Evolutionary conservation across 805 yeast species (phyloP).

Genomic region (Torulaspora delbrueckii): DNA sequence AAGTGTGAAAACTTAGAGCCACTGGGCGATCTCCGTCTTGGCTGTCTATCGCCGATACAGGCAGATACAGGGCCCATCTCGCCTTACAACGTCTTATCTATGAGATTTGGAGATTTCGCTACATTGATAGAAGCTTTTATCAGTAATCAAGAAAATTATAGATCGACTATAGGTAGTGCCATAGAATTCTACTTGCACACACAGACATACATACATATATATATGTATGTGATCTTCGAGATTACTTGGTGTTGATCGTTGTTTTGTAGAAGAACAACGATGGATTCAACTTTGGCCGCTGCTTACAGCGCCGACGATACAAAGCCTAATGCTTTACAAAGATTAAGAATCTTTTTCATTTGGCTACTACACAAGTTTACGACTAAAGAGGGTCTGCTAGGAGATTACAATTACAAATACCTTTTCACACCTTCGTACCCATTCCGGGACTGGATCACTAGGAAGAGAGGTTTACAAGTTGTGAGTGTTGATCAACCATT

Average conservation of each 20-base stretch:
- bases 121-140: not conserved
- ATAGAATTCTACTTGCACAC: not conserved
- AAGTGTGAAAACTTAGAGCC: no score
- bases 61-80: not conserved
- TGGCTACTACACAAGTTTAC: constrained; percentile 44
- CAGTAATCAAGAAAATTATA: no score
- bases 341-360: constrained; percentile 4
- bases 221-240: not conserved
- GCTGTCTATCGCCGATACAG: not conserved
- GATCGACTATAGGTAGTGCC: not conserved
- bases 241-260: not conserved
- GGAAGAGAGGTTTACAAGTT: constrained; percentile 39
- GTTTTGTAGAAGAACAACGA: not conserved
- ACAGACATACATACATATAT: no score
- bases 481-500: constrained; percentile 57
- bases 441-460: constrained; percentile 37
- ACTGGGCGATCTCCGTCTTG: not conserved
- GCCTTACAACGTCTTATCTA: not conserved
- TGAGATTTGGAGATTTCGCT: not conserved
- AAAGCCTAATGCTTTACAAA: not conserved
- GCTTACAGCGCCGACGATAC: not conserved
- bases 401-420: constrained; percentile 78
- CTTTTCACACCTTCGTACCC: constrained; percentile 80
- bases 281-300: constrained; percentile 5
- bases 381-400: constrained; percentile 76